These are phyloP conservation scores for Paraurostyla sp. DNA, from an alignment of 73 alveolate species.

Conservation along the genomic window DNA sequence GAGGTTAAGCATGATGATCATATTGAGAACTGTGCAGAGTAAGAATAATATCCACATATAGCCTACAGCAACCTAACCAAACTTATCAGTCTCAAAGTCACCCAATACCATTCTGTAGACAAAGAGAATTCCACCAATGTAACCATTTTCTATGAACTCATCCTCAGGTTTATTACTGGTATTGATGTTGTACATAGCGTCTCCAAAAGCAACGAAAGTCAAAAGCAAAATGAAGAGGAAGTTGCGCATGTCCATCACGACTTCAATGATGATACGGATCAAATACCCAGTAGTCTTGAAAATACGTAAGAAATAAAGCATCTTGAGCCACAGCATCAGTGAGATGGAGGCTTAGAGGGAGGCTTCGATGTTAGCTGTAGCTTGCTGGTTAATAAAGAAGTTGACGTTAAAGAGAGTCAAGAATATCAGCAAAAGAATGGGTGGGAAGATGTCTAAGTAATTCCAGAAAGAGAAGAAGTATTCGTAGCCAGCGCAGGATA, in stretches of 20 bases:
- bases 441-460: conserved; percentile 64
- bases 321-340: conserved; percentile 53
- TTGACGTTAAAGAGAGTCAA: not conserved
- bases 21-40: conserved; percentile 65
- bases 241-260: conserved; percentile 50
- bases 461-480: conserved; percentile 57
- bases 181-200: conserved; percentile 37
- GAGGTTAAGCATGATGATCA: conserved; percentile 73
- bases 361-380: conserved; percentile 7
- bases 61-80: not conserved
- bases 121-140: conserved; percentile 12
- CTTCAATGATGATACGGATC: conserved; percentile 53
- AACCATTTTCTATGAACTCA: conserved; percentile 14
- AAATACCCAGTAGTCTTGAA: conserved; percentile 62
- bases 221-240: conserved; percentile 42
- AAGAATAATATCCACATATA: conserved; percentile 51
- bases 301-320: conserved; percentile 57
- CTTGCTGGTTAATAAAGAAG: not conserved
- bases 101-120: conserved; percentile 63
- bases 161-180: not conserved
- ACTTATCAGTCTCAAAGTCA: conserved; percentile 60
- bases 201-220: conserved; percentile 61
- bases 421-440: not conserved
- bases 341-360: conserved; percentile 32
- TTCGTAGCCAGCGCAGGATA: not conserved